A percentile compares a stretch with the other conserved stretches of the same genome.
Evolutionary conservation across 495 filamentous ascomycete genomes (phyloP).

Genomic region (Xylaria nigripes): DNA sequence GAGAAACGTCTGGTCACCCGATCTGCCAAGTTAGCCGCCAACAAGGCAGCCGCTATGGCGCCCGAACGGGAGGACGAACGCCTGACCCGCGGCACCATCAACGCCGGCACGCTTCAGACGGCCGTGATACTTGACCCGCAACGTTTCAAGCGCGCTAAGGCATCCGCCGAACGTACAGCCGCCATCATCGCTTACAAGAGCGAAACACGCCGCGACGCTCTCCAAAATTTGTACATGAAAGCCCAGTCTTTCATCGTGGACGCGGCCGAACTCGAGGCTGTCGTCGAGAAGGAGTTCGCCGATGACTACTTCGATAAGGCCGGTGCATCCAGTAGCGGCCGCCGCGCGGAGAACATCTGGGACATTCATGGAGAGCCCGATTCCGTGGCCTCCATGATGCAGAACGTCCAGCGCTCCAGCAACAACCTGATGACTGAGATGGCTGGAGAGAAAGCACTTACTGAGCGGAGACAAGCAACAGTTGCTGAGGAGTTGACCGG

Average conservation of each 20-base stretch:
- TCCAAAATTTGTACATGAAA: conserved; percentile 40
- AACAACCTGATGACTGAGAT: conserved; percentile 11
- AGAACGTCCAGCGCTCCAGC: conserved; percentile 16
- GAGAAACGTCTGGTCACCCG: conserved; percentile 1
- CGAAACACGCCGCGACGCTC: conserved; percentile 37
- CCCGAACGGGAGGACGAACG: conserved; percentile 38
- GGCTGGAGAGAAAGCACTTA: conserved; percentile 17
- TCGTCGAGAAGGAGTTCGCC: conserved; percentile 30
- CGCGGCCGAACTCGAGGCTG: conserved; percentile 33
- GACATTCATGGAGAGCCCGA: conserved; percentile 23
- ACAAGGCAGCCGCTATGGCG: conserved; percentile 25
- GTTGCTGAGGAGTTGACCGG: conserved; percentile 45
- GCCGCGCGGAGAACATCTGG: conserved; percentile 35
- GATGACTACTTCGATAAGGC: conserved; percentile 21
- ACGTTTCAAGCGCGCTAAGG: conserved; percentile 27
- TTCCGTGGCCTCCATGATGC: conserved; percentile 25
- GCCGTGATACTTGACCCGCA: conserved; percentile 25
- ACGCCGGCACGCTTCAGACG: conserved; percentile 21
- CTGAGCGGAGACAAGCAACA: conserved; percentile 31
- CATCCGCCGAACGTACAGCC: conserved; percentile 18
- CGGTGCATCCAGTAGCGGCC: conserved; percentile 3
- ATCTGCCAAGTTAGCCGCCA: conserved; percentile 7
- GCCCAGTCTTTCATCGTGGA: conserved; percentile 39
- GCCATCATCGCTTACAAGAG: conserved; percentile 16
- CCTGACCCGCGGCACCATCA: conserved; percentile 34